Base-by-base conservation (phyloP, 106 monocot genomes). In the Posidonia australis region DNA sequence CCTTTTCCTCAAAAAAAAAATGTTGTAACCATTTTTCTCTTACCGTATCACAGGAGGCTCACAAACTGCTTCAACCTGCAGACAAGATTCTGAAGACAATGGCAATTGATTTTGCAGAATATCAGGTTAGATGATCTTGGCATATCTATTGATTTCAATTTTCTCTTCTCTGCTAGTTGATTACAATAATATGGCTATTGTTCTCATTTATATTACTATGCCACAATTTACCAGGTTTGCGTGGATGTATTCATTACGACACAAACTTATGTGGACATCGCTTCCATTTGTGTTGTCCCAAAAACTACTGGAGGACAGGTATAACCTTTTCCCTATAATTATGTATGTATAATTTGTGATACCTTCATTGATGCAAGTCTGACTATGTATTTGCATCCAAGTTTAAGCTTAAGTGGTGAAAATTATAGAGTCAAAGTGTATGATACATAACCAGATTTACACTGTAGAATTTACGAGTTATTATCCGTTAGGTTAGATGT, bases 101-200 rank as follows among this genome's bases (percentile, higher is more conserved):
- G 96, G 90, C 96, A 46, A 70, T 87, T 31, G 96, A 98, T 70
- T 98, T 98, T 83, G 96, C 96, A 65, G 96, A 98, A 64, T 78
- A 83, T 70, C 96, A 98, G 83, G 96, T 98, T 31, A 75, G 51
- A 76, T 66, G 11, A 14, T 53, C 9, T 46, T 23, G 13, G 25
- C 29, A 58, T 68, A 29, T 58, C 14, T 58, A 13, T 58, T 49
- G 0, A n/a, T 10, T 49, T 49, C 48, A 49, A n/a, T n/a, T 49
- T 49, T 55, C 20, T 55, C 23, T 9, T 55, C 2, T 55, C 7
- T 25, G 9, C n/a, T n/a, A n/a, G n/a, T n/a, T n/a, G n/a, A n/a
- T n/a, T n/a, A n/a, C n/a, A n/a, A n/a, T n/a, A n/a, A n/a, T n/a
- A n/a, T n/a, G n/a, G n/a, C n/a, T n/a, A n/a, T n/a, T n/a, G n/a